Conservation (phyloP, 495 filamentous ascomycete genomes). For the Aspergillus bridgeri region DNA sequence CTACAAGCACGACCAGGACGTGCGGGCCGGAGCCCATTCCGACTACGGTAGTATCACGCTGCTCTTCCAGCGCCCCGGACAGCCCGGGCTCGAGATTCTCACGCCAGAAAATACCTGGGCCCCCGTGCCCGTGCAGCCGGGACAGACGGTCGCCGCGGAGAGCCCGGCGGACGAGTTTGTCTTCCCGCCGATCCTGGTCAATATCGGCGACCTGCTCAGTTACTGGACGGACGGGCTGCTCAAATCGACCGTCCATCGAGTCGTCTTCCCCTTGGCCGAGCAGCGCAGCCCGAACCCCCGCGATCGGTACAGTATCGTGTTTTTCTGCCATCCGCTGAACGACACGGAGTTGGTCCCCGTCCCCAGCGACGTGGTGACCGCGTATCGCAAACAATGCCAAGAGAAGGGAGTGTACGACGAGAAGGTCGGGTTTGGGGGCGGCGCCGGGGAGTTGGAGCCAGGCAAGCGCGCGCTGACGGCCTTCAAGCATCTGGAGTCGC, state of each 20-base stretch:
- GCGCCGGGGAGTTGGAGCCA: slow-evolving; percentile 36
- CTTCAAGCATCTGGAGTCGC: slow-evolving; percentile 72
- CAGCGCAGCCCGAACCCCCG: slow-evolving; percentile 42
- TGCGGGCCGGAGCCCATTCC: slow-evolving; percentile 66
- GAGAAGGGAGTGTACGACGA: slow-evolving; percentile 17
- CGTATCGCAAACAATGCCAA: slow-evolving; percentile 31
- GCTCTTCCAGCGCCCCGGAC: slow-evolving; percentile 73
- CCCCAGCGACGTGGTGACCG: slow-evolving; percentile 61
- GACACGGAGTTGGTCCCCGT: slow-evolving; percentile 67
- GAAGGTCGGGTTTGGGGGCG: slow-evolving; percentile 43
- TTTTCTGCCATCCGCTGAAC: slow-evolving; percentile 85
- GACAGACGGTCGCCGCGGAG: background rate
- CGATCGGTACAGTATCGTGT: slow-evolving; percentile 86
- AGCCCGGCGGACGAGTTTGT: slow-evolving; percentile 31
- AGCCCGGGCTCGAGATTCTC: slow-evolving; percentile 84
- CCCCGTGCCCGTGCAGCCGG: slow-evolving; percentile 43
- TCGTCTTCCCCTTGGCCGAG: slow-evolving; percentile 65
- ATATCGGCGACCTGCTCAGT: slow-evolving; percentile 85
- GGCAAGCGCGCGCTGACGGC: slow-evolving; percentile 70
- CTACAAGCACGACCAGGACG: slow-evolving; percentile 51
- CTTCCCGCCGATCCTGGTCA: slow-evolving; percentile 79
- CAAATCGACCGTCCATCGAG: slow-evolving; percentile 82
- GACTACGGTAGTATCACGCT: slow-evolving; percentile 67
- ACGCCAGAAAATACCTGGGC: slow-evolving; percentile 49
- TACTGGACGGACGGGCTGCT: slow-evolving; percentile 90